Percentiles rank a stretch among this genome's conserved stretches.
phyloP scores from a whole-genome alignment of 1,284 basidiomycete species.

The Clitocybe nebularis region DNA sequence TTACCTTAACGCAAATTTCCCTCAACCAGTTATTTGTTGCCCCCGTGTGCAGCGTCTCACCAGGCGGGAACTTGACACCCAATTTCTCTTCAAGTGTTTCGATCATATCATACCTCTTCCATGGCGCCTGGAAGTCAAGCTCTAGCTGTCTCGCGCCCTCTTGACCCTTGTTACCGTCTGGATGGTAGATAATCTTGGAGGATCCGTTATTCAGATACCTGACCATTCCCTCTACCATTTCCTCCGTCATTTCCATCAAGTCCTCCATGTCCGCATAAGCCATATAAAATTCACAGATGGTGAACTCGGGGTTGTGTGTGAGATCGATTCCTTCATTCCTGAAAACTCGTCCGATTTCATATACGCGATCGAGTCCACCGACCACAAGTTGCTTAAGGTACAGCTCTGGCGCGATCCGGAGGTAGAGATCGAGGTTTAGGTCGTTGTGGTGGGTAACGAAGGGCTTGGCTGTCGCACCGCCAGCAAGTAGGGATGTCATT shows the following conservation, averaged over 20 bases:
- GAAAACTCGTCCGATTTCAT: conserved; percentile 98
- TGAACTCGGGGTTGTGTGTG: conserved; percentile 97
- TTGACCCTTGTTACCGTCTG: conserved; percentile 85
- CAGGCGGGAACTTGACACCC: conserved; percentile 89
- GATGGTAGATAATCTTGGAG: conserved; percentile 87
- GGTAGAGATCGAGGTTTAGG: conserved; percentile 95
- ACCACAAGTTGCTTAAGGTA: conserved; percentile 98
- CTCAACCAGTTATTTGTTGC: conserved; percentile 89
- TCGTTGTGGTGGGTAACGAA: conserved; percentile 99
- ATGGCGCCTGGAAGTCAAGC: conserved; percentile 92
- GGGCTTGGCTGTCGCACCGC: conserved; percentile 97
- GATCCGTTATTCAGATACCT: conserved; percentile 81
- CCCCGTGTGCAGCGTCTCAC: conserved; percentile 85
- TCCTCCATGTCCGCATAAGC: conserved; percentile 99
- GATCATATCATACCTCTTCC: conserved; percentile 99
- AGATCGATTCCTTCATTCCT: conserved; percentile 98
- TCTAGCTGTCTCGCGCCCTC: conserved; percentile 54
- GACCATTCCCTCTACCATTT: conserved; percentile 89
- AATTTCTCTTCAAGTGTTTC: conserved; percentile 94
- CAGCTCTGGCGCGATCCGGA: conserved; percentile 96
- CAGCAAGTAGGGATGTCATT: conserved; percentile 96
- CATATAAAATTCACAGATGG: conserved; percentile 99
- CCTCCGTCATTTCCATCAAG: conserved; percentile 96
- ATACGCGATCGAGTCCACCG: conserved; percentile 95
- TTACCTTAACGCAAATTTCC: conserved; percentile 80